These are phyloP conservation scores for Durio zibethinus DNA, from an alignment of 345 rosid species.

Conservation along the genomic window DNA sequence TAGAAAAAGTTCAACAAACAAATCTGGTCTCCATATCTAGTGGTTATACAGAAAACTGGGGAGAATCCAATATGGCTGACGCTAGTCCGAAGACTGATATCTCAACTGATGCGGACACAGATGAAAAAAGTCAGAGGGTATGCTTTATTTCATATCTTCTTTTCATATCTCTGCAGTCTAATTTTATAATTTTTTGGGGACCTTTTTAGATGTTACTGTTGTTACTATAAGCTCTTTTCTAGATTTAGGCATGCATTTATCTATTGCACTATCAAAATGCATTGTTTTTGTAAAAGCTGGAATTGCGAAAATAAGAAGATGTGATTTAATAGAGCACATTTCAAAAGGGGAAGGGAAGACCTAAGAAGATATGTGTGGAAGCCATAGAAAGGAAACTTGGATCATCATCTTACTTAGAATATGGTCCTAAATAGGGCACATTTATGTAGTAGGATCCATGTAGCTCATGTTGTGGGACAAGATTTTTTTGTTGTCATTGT, in stretches of 20 bases:
- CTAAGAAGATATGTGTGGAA: not conserved
- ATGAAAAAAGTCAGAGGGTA: slow-evolving; percentile 84
- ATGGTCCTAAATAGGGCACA: not conserved
- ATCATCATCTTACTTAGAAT: not conserved
- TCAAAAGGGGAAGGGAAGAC: not conserved
- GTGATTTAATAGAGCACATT: not conserved
- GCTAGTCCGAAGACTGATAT: slow-evolving; percentile 85
- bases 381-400: not conserved
- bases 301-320: not conserved
- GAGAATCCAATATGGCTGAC: slow-evolving; percentile 75
- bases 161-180: not conserved
- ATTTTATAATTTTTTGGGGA: not conserved
- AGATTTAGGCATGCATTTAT: not conserved
- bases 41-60: slow-evolving; percentile 43
- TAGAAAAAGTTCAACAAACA: slow-evolving; percentile 37
- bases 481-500: not conserved
- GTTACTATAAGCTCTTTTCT: not conserved
- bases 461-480: not conserved
- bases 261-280: not conserved
- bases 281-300: not conserved
- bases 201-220: not conserved
- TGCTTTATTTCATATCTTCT: slow-evolving; percentile 8
- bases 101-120: slow-evolving; percentile 89
- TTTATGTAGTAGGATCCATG: not conserved
- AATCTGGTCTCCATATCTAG: slow-evolving; percentile 35